Base-by-base conservation (phyloP, 257 asterid species). In the Henckelia pumila region DNA sequence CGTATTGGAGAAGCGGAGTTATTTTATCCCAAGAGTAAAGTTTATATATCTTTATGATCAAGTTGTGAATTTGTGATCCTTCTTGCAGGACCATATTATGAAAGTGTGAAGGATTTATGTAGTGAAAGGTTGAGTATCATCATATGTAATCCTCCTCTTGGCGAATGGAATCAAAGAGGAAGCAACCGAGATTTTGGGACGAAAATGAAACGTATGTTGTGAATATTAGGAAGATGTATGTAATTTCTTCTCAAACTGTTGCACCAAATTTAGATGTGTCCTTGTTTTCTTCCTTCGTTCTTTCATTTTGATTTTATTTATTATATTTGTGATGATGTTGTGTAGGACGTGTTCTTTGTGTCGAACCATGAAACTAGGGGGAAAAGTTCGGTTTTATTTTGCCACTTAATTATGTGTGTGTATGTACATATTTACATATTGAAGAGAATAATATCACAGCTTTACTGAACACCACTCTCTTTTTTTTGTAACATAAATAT, bases 301-400 rank as follows among this genome's bases (percentile, higher is more conserved):
- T 37, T 26, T 50, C 10, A 14, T 19, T 66, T 40, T 22, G 10
- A 13, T 19, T 59, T 13, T 56, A 61, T 40, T 6, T 47, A 8
- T 24, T 6, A 1, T 66, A 44, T 22, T 3, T 28, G 30, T 52
- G 3, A 11, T 32, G 8, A 61, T 50, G n/a, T 21, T 23, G 63
- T 32, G 73, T 68, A 75, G 77, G 62, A 50, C n/a, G 19, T 3
- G 20, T n/a, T 30, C 63, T 37, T 63, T 50, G 64, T 74, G 73
- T 63, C 75, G 58, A 59, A 73, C 35, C 61, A 30, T 72, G 75
- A 66, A 70, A 68, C 50, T 58, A 56, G 58, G 14, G 29, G 56
- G 67, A 40, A 49, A 67, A 60, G 71, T 56, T 53, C 63, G 62
- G 63, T 30, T 6, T 30, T 30, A 30, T 30, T 6, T 30, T 30